A percentile compares a stretch with the other conserved stretches of the same genome.
These are phyloP conservation scores for Boletus reticuloceps DNA, from an alignment of 768 basidiomycete genomes.

Conservation along the genomic window DNA sequence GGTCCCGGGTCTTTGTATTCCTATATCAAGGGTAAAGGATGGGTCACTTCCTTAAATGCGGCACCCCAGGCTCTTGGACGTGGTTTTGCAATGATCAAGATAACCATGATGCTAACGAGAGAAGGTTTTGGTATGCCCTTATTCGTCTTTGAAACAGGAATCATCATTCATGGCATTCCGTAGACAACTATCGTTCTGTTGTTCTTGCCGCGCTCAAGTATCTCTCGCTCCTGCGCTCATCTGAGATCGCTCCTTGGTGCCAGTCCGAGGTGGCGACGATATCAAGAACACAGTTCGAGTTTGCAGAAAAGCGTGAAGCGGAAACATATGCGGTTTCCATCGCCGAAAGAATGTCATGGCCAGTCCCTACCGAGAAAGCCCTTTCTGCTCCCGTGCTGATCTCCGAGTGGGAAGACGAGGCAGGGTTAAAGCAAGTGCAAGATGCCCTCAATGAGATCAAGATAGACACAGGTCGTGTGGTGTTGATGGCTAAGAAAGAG, in stretches of 20 bases:
- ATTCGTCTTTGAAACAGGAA: neutral
- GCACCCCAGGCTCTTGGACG: slow-evolving; percentile 71
- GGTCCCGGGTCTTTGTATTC: slow-evolving; percentile 89
- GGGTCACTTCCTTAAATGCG: slow-evolving; percentile 72
- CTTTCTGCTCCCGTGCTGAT: slow-evolving; percentile 69
- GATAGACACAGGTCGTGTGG: slow-evolving; percentile 60
- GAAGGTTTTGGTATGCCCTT: slow-evolving; percentile 75
- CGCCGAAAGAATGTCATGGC: slow-evolving; percentile 73
- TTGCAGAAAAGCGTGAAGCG: slow-evolving; percentile 79
- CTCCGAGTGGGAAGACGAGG: slow-evolving; percentile 66
- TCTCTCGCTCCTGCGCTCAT: slow-evolving; percentile 62
- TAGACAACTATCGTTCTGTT: slow-evolving; percentile 70
- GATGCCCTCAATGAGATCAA: slow-evolving; percentile 60
- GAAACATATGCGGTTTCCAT: slow-evolving; percentile 78
- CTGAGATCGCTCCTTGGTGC: slow-evolving; percentile 58
- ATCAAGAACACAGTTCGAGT: slow-evolving; percentile 75
- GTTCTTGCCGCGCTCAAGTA: slow-evolving; percentile 77
- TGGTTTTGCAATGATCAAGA: slow-evolving; percentile 87
- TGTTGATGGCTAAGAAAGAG: slow-evolving; percentile 76
- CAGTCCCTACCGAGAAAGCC: slow-evolving; percentile 73
- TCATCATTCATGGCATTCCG: slow-evolving; percentile 3
- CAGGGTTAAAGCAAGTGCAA: slow-evolving; percentile 50
- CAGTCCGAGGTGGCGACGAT: slow-evolving; percentile 77
- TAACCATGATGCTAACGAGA: slow-evolving; percentile 75
- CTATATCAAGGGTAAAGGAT: slow-evolving; percentile 85